phyloP scores from a whole-genome alignment of 495 filamentous ascomycete species.

The Aspergillus diversus region DNA sequence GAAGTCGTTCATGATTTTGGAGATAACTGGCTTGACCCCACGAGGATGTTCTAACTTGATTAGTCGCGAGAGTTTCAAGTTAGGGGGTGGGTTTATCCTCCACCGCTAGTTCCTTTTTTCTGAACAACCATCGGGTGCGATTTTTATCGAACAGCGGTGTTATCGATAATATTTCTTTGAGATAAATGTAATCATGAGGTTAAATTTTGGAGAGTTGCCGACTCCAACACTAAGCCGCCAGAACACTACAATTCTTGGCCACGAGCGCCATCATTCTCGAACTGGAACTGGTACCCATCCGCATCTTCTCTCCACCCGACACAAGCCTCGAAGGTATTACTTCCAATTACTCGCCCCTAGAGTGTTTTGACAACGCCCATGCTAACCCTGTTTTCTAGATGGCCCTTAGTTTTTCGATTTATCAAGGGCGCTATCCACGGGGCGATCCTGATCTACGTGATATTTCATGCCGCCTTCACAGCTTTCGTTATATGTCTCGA shows the following conservation, averaged over 20 bases:
- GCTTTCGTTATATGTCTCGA: constrained; percentile 67
- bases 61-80: not conserved
- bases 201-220: constrained; percentile 43
- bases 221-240: constrained; percentile 45
- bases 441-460: constrained; percentile 65
- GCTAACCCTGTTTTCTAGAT: constrained; percentile 42
- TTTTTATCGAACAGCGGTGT: not conserved
- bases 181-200: constrained; percentile 26
- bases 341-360: not conserved
- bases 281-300: constrained; percentile 38
- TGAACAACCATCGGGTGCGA: constrained; percentile 4
- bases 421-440: constrained; percentile 76
- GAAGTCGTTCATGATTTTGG: not conserved
- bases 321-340: constrained; percentile 59
- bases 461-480: constrained; percentile 66
- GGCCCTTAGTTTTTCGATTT: constrained; percentile 75
- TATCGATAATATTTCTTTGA: not conserved
- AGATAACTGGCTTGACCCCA: not conserved
- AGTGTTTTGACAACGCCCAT: not conserved
- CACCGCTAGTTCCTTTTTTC: not conserved
- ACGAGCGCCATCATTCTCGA: constrained; percentile 36
- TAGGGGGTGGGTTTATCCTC: not conserved
- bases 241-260: constrained; percentile 32
- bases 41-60: not conserved
- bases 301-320: constrained; percentile 48